A percentile compares a stretch with the other conserved stretches of the same genome.
Conservation (phyloP, 257 asterid genomes). For the Jaltomata sinuosa region DNA sequence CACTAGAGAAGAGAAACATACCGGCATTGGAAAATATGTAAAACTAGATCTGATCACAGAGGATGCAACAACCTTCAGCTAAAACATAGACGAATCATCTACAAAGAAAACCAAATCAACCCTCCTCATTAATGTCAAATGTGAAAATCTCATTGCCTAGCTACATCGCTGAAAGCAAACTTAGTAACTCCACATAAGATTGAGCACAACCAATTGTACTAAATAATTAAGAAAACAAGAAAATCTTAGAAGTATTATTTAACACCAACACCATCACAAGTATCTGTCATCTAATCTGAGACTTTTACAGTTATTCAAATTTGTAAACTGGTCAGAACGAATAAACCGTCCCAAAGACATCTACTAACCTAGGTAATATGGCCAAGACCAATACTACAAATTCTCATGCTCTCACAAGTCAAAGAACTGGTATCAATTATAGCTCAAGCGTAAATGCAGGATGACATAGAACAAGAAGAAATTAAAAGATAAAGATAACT, state of each 20-base stretch:
- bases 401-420: not conserved
- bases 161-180: not conserved
- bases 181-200: not conserved
- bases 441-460: not conserved
- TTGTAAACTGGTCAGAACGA: not conserved
- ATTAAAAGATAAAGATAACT: not conserved
- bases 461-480: not conserved
- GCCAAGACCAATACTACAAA: not conserved
- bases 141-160: not conserved
- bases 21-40: not conserved
- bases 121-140: not conserved
- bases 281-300: not conserved
- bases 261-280: not conserved
- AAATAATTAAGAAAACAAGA: not conserved
- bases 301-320: not conserved
- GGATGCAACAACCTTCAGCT: not conserved
- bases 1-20: not conserved
- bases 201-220: not conserved
- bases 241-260: not conserved
- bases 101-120: not conserved
- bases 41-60: not conserved
- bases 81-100: not conserved
- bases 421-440: not conserved
- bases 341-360: not conserved
- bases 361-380: not conserved